Evolutionary conservation across 1,284 basidiomycete genomes (phyloP).

Genomic region (Testicularia cyperi): DNA sequence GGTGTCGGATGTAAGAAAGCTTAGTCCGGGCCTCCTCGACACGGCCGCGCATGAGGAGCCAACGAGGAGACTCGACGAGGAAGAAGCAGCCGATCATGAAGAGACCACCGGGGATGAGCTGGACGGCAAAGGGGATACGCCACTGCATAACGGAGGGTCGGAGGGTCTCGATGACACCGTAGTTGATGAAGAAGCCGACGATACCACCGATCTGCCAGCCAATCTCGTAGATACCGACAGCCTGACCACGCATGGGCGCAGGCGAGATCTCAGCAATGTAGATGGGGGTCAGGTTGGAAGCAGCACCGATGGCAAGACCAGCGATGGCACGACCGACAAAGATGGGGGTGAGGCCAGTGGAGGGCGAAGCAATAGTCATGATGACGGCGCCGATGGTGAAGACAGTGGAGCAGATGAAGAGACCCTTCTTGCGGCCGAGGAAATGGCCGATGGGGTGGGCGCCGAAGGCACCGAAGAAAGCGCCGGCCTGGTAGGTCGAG

Average conservation of each 20-base stretch:
- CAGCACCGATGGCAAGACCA: slow-evolving; percentile 61
- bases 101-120: slow-evolving; percentile 65
- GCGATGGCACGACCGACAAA: slow-evolving; percentile 61
- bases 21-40: slow-evolving; percentile 48
- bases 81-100: slow-evolving; percentile 61
- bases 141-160: slow-evolving; percentile 61
- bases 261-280: slow-evolving; percentile 60
- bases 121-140: slow-evolving; percentile 65
- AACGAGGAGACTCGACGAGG: slow-evolving; percentile 68
- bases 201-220: slow-evolving; percentile 61
- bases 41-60: slow-evolving; percentile 66
- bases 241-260: slow-evolving; percentile 64
- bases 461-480: slow-evolving; percentile 46
- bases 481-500: slow-evolving; percentile 64
- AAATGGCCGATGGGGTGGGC: slow-evolving; percentile 28
- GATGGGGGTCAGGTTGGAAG: slow-evolving; percentile 56
- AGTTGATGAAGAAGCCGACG: slow-evolving; percentile 60
- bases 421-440: slow-evolving; percentile 34
- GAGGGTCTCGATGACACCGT: slow-evolving; percentile 63
- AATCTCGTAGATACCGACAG: slow-evolving; percentile 66
- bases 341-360: slow-evolving; percentile 38
- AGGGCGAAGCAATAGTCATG: slow-evolving; percentile 32
- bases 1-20: slow-evolving; percentile 45
- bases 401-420: slow-evolving; percentile 38
- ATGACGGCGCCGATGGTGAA: slow-evolving; percentile 54